Evolutionary conservation across 164 flowering plant genomes (phyloP).

Genomic region (Nymphaea thermarum): DNA sequence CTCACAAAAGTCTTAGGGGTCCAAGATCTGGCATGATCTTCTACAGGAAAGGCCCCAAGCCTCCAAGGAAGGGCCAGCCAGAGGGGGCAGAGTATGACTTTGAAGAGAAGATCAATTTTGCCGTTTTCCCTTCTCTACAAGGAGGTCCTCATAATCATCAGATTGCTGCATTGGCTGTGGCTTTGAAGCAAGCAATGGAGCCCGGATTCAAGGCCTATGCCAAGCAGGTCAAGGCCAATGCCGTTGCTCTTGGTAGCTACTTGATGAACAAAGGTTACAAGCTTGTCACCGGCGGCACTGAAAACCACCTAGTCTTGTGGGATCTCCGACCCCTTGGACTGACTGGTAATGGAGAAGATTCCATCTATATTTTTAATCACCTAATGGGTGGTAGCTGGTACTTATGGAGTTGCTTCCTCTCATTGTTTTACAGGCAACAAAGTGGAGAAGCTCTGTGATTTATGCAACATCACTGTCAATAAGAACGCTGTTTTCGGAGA

Average conservation of each 20-base stretch:
- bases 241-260: conserved; percentile 87
- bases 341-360: conserved; percentile 45
- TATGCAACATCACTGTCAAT: conserved; percentile 88
- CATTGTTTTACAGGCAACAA: conserved; percentile 58
- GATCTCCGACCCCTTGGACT: conserved; percentile 97
- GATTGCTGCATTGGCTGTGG: conserved; percentile 96
- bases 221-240: conserved; percentile 95
- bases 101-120: conserved; percentile 92
- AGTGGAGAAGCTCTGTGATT: conserved; percentile 93
- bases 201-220: conserved; percentile 98
- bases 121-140: conserved; percentile 97
- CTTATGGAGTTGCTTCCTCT: too few relatives aligned
- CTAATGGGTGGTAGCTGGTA: too few relatives aligned
- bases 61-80: conserved; percentile 97
- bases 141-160: conserved; percentile 99
- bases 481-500: conserved; percentile 99
- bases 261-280: conserved; percentile 85
- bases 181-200: conserved; percentile 63
- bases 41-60: conserved; percentile 96
- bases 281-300: conserved; percentile 93
- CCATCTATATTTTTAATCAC: background rate
- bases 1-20: conserved; percentile 98
- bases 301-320: conserved; percentile 97
- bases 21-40: conserved; percentile 99
- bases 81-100: conserved; percentile 89